A percentile compares a stretch with the other conserved stretches of the same genome.
phyloP scores from a whole-genome alignment of 176 grass and related monocot species.

The Eragrostis curvula region DNA sequence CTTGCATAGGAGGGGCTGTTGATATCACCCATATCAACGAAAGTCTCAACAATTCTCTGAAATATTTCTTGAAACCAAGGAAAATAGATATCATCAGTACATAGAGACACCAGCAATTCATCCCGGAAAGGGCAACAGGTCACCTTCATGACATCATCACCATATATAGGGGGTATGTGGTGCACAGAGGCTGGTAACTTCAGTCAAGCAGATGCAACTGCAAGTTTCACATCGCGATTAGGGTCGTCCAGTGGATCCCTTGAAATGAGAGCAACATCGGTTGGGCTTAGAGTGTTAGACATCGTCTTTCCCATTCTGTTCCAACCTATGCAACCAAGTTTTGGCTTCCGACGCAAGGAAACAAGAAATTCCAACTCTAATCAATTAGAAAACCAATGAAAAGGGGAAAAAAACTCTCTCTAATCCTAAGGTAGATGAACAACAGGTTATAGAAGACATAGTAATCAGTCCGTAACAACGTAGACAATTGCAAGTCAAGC shows the following conservation, averaged over 20 bases:
- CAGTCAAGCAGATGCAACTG: conserved; percentile 72
- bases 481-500: too few species aligned
- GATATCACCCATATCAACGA: conserved; percentile 67
- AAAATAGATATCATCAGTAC: background rate
- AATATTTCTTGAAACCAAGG: conserved; percentile 65
- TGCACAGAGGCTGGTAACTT: conserved; percentile 82
- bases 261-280: conserved; percentile 61
- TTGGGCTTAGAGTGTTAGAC: conserved; percentile 53
- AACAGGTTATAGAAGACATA: too few species aligned
- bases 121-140: conserved; percentile 10
- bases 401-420: background rate
- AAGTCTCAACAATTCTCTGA: conserved; percentile 70
- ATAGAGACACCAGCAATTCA: conserved; percentile 12
- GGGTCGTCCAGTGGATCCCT: conserved; percentile 56
- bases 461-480: too few species aligned
- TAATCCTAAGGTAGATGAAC: too few species aligned
- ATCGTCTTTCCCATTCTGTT: conserved; percentile 52
- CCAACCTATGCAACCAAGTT: conserved; percentile 60
- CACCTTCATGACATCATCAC: conserved; percentile 86
- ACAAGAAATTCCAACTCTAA: conserved; percentile 25
- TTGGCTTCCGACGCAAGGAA: conserved; percentile 57
- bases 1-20: conserved; percentile 49
- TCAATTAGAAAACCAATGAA: background rate
- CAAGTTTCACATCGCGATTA: conserved; percentile 56
- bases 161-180: conserved; percentile 2